These are phyloP conservation scores for Podaxis mareebaensis DNA, from an alignment of 768 basidiomycete species.

Conservation along the genomic window DNA sequence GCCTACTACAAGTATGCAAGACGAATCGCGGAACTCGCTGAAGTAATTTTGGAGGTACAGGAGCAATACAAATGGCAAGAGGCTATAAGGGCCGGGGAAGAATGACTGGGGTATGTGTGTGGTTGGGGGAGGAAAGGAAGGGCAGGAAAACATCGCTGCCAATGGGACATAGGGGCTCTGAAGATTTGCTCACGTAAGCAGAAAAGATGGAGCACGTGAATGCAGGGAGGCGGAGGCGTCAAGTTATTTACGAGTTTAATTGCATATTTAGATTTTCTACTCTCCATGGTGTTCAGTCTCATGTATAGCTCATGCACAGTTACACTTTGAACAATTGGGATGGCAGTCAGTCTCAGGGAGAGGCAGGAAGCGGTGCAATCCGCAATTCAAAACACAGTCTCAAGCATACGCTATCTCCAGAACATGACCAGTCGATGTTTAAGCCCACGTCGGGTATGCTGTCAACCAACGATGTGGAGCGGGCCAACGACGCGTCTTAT, in stretches of 20 bases:
- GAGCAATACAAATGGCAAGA: no score
- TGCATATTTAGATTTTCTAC: background rate
- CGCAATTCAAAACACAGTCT: background rate
- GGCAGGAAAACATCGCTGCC: no score
- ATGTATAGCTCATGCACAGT: constrained; percentile 10
- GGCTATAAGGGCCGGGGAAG: no score
- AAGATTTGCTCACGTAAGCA: background rate
- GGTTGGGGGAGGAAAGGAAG: no score
- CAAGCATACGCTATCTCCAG: background rate
- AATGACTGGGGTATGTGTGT: no score
- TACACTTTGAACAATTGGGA: constrained; percentile 12
- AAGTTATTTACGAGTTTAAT: background rate
- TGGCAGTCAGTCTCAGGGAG: background rate
- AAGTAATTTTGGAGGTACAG: no score
- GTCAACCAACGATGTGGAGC: background rate
- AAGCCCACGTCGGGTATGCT: background rate
- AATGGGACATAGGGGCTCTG: background rate
- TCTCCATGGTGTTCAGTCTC: constrained; percentile 5
- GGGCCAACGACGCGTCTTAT: background rate
- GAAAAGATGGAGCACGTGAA: constrained; percentile 6
- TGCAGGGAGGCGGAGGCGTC: background rate
- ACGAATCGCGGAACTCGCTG: no score
- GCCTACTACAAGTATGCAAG: no score
- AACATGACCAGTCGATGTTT: background rate
- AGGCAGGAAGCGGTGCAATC: background rate